phyloP scores from a whole-genome alignment of 306 rosid genomes.

The Fragaria vesca region DNA sequence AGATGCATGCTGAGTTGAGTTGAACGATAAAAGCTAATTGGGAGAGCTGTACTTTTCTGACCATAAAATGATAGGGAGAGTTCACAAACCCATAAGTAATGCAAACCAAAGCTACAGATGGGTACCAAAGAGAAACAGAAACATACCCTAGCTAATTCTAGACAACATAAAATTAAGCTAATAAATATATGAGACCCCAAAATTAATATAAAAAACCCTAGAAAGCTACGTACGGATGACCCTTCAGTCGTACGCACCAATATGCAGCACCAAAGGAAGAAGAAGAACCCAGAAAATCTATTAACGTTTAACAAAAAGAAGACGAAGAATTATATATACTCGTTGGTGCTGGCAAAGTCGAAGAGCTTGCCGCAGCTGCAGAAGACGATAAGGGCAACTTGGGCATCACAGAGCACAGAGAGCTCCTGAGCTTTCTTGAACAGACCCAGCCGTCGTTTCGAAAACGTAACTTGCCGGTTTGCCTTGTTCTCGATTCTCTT shows the following conservation, averaged over 20 bases:
- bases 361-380: conserved; percentile 78
- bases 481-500: conserved; percentile 90
- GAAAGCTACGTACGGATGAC: not conserved
- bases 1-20: not conserved
- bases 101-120: not conserved
- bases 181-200: not conserved
- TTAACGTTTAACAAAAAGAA: not conserved
- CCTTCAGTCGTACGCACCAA: not conserved
- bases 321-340: not conserved
- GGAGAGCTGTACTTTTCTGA: not conserved
- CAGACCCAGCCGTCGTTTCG: conserved; percentile 75
- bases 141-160: not conserved
- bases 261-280: not conserved
- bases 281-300: not conserved
- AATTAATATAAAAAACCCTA: not conserved
- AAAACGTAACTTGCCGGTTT: conserved; percentile 77
- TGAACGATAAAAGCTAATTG: not conserved
- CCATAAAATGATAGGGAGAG: not conserved
- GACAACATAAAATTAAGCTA: not conserved
- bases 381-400: conserved; percentile 71
- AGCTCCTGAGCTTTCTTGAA: conserved; percentile 85
- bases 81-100: not conserved
- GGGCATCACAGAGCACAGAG: conserved; percentile 78
- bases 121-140: not conserved
- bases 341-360: conserved; percentile 71